Evolutionary conservation across 2,329 filamentous ascomycete species (phyloP), one percentile per base, ranked within the genome.

Genomic region (Neofusicoccum sp.): DNA sequence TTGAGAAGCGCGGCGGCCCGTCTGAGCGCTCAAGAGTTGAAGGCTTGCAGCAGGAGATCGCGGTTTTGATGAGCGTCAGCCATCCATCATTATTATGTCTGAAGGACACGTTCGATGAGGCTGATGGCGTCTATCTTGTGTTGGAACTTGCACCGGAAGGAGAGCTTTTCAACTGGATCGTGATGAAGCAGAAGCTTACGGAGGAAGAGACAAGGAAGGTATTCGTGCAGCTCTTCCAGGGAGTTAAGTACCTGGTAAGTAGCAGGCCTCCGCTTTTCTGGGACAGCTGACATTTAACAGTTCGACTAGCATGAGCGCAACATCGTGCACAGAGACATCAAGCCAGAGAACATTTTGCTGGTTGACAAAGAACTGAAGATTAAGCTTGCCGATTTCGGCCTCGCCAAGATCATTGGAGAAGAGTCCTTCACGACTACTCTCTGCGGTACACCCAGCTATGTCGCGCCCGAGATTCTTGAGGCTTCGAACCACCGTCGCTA

Each of bases 331-430:
- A 90, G 95, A 64, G 95, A 99, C 71, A 97, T 99, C 78, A 98
- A 97, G 77, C 94, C 93, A 0, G 94, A 98, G 74, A 98, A 98
- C 71, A 98, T 99, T 37, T 80, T 99, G 7, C 81, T 99, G 39
- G 87, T 90, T 4, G 92, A 97, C 77, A 92, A 92, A 71, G 84
- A 95, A 37, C 80, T 97, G 33, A 88, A 89, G 64, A 89, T 97
- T 67, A 99, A 99, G 78, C 80, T 99, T 65, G 95, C 93, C 22
- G 95, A 99, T 77, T 99, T 99, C 77, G 95, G 95, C 49, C 84
- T 99, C 41, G 94, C 95, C 45, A 99, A 99, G 79, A 98, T 99
- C 68, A 97, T 99, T 68, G 96, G 96, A 66, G 95, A 99, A 75
- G 93, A 97, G 74, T 97, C 94, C 0, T 99, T 99, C 74, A 98